phyloP scores from a whole-genome alignment of 768 basidiomycete species.

The Psilocybe subaeruginosa region DNA sequence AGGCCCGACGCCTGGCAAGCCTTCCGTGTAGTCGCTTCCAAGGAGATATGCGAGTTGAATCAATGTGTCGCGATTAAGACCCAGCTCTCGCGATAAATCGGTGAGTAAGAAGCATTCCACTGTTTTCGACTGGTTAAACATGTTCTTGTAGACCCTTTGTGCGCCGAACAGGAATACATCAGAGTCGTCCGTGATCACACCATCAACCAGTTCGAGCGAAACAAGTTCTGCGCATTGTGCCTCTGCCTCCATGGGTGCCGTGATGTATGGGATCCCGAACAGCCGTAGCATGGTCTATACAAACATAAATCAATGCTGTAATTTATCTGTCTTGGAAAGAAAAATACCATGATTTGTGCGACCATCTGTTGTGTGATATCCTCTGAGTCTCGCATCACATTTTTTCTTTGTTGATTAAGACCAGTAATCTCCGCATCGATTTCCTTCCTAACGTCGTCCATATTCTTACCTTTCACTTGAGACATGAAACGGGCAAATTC shows the following conservation, averaged over 20 bases:
- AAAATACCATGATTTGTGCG: constrained; percentile 72
- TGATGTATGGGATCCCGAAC: constrained; percentile 97
- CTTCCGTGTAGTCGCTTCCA: constrained; percentile 96
- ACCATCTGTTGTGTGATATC: constrained; percentile 96
- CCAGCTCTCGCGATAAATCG: constrained; percentile 87
- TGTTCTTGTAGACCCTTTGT: constrained; percentile 95
- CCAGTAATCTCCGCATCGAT: constrained; percentile 90
- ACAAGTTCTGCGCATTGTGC: constrained; percentile 97
- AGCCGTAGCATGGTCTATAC: constrained; percentile 83
- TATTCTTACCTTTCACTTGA: constrained; percentile 84
- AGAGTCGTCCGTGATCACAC: constrained; percentile 98
- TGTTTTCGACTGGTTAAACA: constrained; percentile 99
- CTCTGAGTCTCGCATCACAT: constrained; percentile 91
- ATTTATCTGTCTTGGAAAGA: neutral
- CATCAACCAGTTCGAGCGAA: constrained; percentile 85
- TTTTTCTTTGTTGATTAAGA: constrained; percentile 82
- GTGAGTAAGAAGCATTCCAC: constrained; percentile 91
- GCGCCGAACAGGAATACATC: constrained; percentile 99
- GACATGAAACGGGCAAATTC: constrained; percentile 94
- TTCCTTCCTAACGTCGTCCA: constrained; percentile 82
- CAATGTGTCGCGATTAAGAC: constrained; percentile 83
- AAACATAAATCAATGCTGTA: neutral
- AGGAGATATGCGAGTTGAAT: constrained; percentile 91
- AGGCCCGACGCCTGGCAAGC: constrained; percentile 89
- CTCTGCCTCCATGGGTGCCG: constrained; percentile 99